phyloP scores from a whole-genome alignment of 1,284 basidiomycete species.

The Volvariella volvacea region DNA sequence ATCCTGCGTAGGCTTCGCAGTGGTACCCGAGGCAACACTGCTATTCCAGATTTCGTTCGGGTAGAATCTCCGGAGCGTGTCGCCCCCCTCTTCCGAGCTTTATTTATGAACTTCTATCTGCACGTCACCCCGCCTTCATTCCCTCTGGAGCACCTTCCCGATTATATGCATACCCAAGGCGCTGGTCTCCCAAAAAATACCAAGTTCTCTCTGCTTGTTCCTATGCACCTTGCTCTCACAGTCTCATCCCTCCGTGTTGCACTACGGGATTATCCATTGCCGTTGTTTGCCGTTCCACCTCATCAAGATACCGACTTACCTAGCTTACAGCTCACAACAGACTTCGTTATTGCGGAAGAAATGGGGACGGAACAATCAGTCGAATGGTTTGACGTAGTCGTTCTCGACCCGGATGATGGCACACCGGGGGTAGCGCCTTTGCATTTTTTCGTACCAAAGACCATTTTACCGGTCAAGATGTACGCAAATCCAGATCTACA shows the following conservation, averaged over 20 bases:
- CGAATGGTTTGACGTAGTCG: slow-evolving; percentile 63
- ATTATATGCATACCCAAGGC: slow-evolving; percentile 72
- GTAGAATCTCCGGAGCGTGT: slow-evolving; percentile 14
- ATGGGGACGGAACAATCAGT: slow-evolving; percentile 68
- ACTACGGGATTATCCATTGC: slow-evolving; percentile 80
- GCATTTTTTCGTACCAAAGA: slow-evolving; percentile 75
- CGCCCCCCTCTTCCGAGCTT: slow-evolving; percentile 47
- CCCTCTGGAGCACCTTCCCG: slow-evolving; percentile 44
- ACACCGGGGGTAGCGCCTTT: slow-evolving; percentile 51
- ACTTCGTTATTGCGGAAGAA: slow-evolving; percentile 89
- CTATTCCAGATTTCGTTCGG: slow-evolving; percentile 29
- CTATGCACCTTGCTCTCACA: slow-evolving; percentile 74
- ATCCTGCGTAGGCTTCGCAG: slow-evolving; percentile 25
- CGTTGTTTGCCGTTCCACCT: slow-evolving; percentile 55
- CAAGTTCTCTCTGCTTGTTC: slow-evolving; percentile 77
- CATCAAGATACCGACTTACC: slow-evolving; percentile 28
- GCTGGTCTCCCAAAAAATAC: slow-evolving; percentile 66
- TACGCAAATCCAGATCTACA: slow-evolving; percentile 77
- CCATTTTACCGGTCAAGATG: slow-evolving; percentile 92
- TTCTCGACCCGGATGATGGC: slow-evolving; percentile 52
- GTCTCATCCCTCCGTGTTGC: slow-evolving; percentile 57
- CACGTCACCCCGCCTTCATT: slow-evolving; percentile 62
- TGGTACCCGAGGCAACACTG: slow-evolving; percentile 15
- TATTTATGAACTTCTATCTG: slow-evolving; percentile 56
- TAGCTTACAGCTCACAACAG: slow-evolving; percentile 67